Base-by-base conservation (phyloP, 768 basidiomycete genomes). In the Amanita rimosa region DNA sequence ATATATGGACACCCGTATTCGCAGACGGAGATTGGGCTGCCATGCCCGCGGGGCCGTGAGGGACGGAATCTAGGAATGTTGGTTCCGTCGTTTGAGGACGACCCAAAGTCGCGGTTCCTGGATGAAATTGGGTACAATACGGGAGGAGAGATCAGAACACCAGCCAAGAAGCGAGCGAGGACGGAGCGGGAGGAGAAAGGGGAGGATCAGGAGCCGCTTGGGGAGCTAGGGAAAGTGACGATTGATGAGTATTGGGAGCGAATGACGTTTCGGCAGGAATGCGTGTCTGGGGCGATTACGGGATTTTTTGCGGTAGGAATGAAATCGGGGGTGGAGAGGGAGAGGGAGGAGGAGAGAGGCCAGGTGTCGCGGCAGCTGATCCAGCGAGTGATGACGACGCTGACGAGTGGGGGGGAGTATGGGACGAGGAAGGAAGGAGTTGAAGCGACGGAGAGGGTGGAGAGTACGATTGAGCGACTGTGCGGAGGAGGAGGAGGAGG, bases 231-330 rank as follows among this genome's bases (percentile, higher is more conserved):
- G 13, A 75, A 68, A 53, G 83, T 89, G 43, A 65, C 68, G 0
- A 57, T 76, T 34, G 84, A 84, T 35, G 94, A 96, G 59, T 99
- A 94, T 64, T 99, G 95, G 94, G 93, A 96, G 64, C 77, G 92
- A 13, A 93, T 99, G 85, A 90, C 84, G 35, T 95, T 88, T 64
- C 76, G 96, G 22, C 95, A 97, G 60, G 96, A 99, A 64, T 97
- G 95, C 60, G 75, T 85, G 39, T 76, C 83, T 31, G 93, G 94
- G 2, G 85, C 88, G 1, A 78, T 95, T 13, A 97, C 93, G 2
- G 95, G 88, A 0, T 99, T 99, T 68, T 97, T 97, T 61, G 76
- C 78, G n/a, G 56, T 86, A 54, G 71, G 76, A 26, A 66, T 72
- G 54, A 57, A 66, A 26, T 54, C 54, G 48, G 31, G 47, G 47